Evolutionary conservation across 2,329 filamentous ascomycete genomes (phyloP).

Genomic region (Amphichorda felina): DNA sequence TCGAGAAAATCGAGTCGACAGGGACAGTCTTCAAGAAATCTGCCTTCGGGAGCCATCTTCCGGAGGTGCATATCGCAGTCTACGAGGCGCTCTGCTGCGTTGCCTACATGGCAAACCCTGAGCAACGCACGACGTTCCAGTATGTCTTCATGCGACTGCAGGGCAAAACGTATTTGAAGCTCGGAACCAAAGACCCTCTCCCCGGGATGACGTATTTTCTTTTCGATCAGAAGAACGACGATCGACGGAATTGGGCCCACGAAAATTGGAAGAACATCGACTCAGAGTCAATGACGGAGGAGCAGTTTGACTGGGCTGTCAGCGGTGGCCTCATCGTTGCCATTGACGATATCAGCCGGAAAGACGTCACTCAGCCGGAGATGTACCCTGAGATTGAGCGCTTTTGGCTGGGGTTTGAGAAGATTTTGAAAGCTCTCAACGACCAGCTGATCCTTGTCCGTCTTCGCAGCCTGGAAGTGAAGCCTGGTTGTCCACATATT

Average conservation of each 20-base stretch:
- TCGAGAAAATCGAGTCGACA: conserved; percentile 36
- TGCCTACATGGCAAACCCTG: conserved; percentile 52
- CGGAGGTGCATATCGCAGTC: conserved; percentile 61
- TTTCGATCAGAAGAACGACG: conserved; percentile 49
- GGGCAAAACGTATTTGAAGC: conserved; percentile 63
- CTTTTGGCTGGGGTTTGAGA: conserved; percentile 69
- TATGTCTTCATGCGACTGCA: conserved; percentile 66
- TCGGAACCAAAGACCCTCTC: conserved; percentile 59
- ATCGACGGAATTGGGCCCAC: conserved; percentile 30
- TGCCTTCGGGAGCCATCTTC: conserved; percentile 32
- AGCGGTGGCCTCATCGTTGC: conserved; percentile 58
- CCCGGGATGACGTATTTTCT: conserved; percentile 79
- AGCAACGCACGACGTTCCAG: conserved; percentile 54
- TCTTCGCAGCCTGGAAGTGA: conserved; percentile 66
- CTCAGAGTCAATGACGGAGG: conserved; percentile 46
- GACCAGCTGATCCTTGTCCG: conserved; percentile 66
- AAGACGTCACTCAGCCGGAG: conserved; percentile 23
- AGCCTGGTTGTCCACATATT: conserved; percentile 45
- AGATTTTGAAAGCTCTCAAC: conserved; percentile 63
- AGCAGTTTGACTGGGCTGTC: conserved; percentile 82
- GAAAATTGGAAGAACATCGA: conserved; percentile 35
- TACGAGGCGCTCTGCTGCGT: conserved; percentile 85
- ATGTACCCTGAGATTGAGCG: conserved; percentile 41
- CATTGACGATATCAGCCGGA: conserved; percentile 47
- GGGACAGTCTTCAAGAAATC: conserved; percentile 33